A percentile compares a stretch with the other conserved stretches of the same genome.
phyloP scores from a whole-genome alignment of 208 protist genomes.

The Leishmania major region DNA sequence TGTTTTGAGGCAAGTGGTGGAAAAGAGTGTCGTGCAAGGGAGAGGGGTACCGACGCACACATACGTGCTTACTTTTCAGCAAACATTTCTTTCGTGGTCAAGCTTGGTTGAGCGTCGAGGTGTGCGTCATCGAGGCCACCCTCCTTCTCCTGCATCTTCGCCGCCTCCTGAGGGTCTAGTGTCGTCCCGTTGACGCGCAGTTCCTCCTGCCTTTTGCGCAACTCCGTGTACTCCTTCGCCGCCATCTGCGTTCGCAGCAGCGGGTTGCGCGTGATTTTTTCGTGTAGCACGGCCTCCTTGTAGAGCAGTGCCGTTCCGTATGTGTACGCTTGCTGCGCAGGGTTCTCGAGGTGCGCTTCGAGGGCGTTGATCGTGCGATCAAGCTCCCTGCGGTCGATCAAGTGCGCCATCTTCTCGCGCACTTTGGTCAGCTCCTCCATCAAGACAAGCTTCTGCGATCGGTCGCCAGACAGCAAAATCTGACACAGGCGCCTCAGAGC shows the following conservation, averaged over 20 bases:
- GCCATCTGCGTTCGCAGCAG: slow-evolving; percentile 67
- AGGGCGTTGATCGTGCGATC: slow-evolving; percentile 82
- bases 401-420: slow-evolving; percentile 81
- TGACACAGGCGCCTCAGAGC: slow-evolving; percentile 81
- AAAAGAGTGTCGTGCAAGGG: background rate
- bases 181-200: slow-evolving; percentile 48
- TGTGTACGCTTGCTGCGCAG: slow-evolving; percentile 62
- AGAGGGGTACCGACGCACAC: slow-evolving; percentile 8
- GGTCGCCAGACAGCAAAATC: slow-evolving; percentile 73
- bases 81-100: slow-evolving; percentile 71
- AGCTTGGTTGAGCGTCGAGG: slow-evolving; percentile 44
- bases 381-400: slow-evolving; percentile 75
- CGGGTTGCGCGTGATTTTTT: slow-evolving; percentile 66
- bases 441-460: slow-evolving; percentile 58
- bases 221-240: slow-evolving; percentile 69
- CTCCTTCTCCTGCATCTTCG: slow-evolving; percentile 54
- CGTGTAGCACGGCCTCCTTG: slow-evolving; percentile 59
- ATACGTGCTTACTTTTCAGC: slow-evolving; percentile 4
- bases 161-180: slow-evolving; percentile 59
- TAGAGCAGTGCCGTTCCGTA: slow-evolving; percentile 81
- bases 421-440: slow-evolving; percentile 77
- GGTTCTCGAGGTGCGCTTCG: slow-evolving; percentile 58
- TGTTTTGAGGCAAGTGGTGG: background rate
- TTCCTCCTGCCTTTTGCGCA: slow-evolving; percentile 56
- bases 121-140: slow-evolving; percentile 38